phyloP scores from a whole-genome alignment of 2,329 filamentous ascomycete genomes.

The Aspergillus luchuensis region DNA sequence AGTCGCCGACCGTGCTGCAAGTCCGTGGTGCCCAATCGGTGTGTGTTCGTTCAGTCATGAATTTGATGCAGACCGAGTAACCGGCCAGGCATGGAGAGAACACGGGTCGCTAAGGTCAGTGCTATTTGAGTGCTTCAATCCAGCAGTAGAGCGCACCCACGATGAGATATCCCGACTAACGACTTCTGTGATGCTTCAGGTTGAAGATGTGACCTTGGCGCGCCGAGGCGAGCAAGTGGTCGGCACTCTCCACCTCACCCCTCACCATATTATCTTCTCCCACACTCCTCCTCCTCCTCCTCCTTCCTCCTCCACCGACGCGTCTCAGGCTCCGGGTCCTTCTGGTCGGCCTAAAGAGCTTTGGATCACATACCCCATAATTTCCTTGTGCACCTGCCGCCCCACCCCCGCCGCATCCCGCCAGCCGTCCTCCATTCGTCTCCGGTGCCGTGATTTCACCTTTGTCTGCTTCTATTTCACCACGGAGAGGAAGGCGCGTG shows the following conservation, averaged over 20 bases:
- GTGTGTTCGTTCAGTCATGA: conserved; percentile 29
- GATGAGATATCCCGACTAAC: conserved; percentile 3
- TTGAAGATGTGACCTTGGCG: conserved; percentile 61
- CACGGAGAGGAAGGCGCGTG: conserved; percentile 72
- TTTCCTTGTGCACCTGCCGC: conserved; percentile 76
- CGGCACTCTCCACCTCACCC: conserved; percentile 64
- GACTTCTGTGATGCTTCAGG: conserved; percentile 32
- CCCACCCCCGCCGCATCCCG: conserved; percentile 70
- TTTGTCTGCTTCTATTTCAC: conserved; percentile 89
- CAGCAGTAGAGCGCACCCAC: background rate
- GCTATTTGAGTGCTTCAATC: background rate
- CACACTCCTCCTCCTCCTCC: conserved; percentile 51
- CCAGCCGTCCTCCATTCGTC: conserved; percentile 76
- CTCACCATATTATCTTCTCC: conserved; percentile 67
- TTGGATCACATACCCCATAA: conserved; percentile 95
- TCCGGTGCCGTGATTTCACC: conserved; percentile 90
- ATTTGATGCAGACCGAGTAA: conserved; percentile 36
- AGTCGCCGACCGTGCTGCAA: conserved; percentile 9
- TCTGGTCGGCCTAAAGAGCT: conserved; percentile 65
- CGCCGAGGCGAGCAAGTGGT: conserved; percentile 58
- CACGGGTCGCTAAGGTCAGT: conserved; percentile 47
- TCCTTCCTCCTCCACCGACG: conserved; percentile 35
- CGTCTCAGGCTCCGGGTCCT: conserved; percentile 44
- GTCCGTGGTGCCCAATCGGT: conserved; percentile 4
- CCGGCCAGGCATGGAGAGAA: conserved; percentile 46